These are phyloP conservation scores for Hamamelis virginiana DNA, from an alignment of 164 flowering plant species.

Conservation along the genomic window DNA sequence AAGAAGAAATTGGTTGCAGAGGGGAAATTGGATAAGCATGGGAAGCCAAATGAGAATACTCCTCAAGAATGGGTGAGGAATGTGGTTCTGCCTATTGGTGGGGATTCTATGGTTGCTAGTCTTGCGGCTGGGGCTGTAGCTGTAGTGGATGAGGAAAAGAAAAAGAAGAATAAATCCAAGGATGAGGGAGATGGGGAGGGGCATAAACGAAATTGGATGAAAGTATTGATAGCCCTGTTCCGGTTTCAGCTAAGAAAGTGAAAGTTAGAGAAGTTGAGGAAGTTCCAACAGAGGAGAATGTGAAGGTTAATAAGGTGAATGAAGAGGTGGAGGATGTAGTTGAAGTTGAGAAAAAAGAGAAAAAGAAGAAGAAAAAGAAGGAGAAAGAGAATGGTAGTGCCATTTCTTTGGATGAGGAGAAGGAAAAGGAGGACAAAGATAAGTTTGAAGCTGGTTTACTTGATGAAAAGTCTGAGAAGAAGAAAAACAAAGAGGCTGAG, in stretches of 20 bases:
- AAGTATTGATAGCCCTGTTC: slow-evolving; percentile 27
- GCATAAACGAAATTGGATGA: slow-evolving; percentile 41
- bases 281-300: too few species aligned
- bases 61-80: slow-evolving; percentile 73
- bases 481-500: slow-evolving; percentile 27
- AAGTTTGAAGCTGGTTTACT: slow-evolving; percentile 11
- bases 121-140: slow-evolving; percentile 48
- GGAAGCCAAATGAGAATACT: slow-evolving; percentile 71
- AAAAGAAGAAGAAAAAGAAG: slow-evolving; percentile 39
- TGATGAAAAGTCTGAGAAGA: slow-evolving; percentile 26
- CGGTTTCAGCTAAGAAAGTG: slow-evolving; percentile 11
- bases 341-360: slow-evolving; percentile 26
- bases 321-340: slow-evolving; percentile 11
- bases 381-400: slow-evolving; percentile 21
- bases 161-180: too few species aligned
- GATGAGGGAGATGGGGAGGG: slow-evolving; percentile 27
- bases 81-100: slow-evolving; percentile 62
- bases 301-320: slow-evolving; percentile 12
- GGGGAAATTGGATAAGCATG: slow-evolving; percentile 67
- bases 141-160: slow-evolving; percentile 19
- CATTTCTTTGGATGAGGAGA: slow-evolving; percentile 13
- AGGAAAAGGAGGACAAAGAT: slow-evolving; percentile 15
- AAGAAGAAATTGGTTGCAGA: slow-evolving; percentile 70
- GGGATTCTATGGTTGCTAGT: slow-evolving; percentile 59
- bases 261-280: too few species aligned